Evolutionary conservation across 129 eudicot genomes (phyloP).

Genomic region (Heracleum sosnowskyi): DNA sequence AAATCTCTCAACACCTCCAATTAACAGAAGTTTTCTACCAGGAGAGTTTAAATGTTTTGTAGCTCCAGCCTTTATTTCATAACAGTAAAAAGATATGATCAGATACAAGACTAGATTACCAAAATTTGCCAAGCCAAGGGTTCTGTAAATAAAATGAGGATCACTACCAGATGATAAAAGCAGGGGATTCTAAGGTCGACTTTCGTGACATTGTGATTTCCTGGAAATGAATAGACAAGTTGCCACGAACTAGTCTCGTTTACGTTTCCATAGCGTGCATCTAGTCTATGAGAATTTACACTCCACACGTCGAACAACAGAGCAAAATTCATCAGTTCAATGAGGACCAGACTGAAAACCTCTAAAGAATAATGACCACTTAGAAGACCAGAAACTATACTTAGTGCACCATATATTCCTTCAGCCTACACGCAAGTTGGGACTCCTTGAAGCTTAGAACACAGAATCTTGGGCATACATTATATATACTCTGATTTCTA

Average conservation of each 20-base stretch:
- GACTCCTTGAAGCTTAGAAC: slow-evolving; percentile 38
- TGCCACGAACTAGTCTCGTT: slow-evolving; percentile 41
- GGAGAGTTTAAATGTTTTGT: slow-evolving; percentile 39
- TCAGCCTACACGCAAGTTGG: slow-evolving; percentile 57
- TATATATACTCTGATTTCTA: slow-evolving; percentile 21
- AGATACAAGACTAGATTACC: slow-evolving; percentile 48
- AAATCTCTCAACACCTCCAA: not conserved
- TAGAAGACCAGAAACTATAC: not conserved
- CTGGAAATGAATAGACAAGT: slow-evolving; percentile 34
- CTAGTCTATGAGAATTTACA: slow-evolving; percentile 33
- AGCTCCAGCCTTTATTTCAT: slow-evolving; percentile 59
- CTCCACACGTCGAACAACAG: slow-evolving; percentile 74
- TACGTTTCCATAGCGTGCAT: slow-evolving; percentile 12
- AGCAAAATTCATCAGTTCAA: slow-evolving; percentile 74
- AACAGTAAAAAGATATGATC: slow-evolving; percentile 59
- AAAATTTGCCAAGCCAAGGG: slow-evolving; percentile 66
- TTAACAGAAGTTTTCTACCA: not conserved
- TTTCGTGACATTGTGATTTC: slow-evolving; percentile 35
- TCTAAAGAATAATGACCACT: slow-evolving; percentile 5
- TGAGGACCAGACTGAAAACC: slow-evolving; percentile 37
- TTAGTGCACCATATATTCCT: slow-evolving; percentile 43
- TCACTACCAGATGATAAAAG: slow-evolving; percentile 43
- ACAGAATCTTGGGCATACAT: slow-evolving; percentile 40
- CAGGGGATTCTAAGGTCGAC: slow-evolving; percentile 33
- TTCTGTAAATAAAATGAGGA: slow-evolving; percentile 51